Percentiles rank a stretch among this genome's conserved stretches.
phyloP scores from a whole-genome alignment of 2,329 filamentous ascomycete genomes.

The Cercospora nicotianae region DNA sequence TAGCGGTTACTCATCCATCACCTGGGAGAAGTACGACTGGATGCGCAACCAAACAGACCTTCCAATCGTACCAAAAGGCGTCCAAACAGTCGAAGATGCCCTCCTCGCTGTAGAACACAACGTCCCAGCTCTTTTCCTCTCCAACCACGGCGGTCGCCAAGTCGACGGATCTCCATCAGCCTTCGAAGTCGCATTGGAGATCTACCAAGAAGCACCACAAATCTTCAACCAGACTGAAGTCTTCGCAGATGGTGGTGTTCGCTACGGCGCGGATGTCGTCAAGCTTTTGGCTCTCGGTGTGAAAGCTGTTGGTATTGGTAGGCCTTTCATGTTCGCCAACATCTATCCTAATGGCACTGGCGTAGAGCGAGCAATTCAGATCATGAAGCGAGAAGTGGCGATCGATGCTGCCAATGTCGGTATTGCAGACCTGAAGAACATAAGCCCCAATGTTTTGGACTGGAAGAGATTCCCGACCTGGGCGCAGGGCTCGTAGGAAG shows the following conservation, averaged over 20 bases:
- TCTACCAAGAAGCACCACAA: slow-evolving; percentile 56
- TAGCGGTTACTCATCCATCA: slow-evolving; percentile 65
- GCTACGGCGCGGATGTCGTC: slow-evolving; percentile 42
- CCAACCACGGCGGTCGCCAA: slow-evolving; percentile 59
- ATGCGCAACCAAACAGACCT: slow-evolving; percentile 42
- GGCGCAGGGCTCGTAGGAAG: slow-evolving; percentile 4
- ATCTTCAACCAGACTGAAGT: slow-evolving; percentile 44
- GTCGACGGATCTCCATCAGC: slow-evolving; percentile 58
- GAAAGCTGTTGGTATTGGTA: slow-evolving; percentile 48
- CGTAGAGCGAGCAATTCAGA: slow-evolving; percentile 52
- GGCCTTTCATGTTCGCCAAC: slow-evolving; percentile 55
- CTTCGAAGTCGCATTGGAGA: slow-evolving; percentile 74
- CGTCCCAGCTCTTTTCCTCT: slow-evolving; percentile 51
- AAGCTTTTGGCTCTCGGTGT: slow-evolving; percentile 45
- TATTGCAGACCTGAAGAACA: slow-evolving; percentile 23
- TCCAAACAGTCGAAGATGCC: slow-evolving; percentile 44
- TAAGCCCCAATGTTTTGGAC: slow-evolving; percentile 13
- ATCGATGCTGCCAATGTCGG: slow-evolving; percentile 28
- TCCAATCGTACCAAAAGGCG: slow-evolving; percentile 45
- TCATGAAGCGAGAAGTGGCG: slow-evolving; percentile 54
- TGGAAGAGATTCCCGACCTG: slow-evolving; percentile 6
- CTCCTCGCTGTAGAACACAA: slow-evolving; percentile 43
- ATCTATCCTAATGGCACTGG: slow-evolving; percentile 54
- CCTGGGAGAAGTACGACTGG: slow-evolving; percentile 63
- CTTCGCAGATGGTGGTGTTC: slow-evolving; percentile 43